phyloP scores from a whole-genome alignment of 352 stramenopile species.

The Thraustochytrium striatum region DNA sequence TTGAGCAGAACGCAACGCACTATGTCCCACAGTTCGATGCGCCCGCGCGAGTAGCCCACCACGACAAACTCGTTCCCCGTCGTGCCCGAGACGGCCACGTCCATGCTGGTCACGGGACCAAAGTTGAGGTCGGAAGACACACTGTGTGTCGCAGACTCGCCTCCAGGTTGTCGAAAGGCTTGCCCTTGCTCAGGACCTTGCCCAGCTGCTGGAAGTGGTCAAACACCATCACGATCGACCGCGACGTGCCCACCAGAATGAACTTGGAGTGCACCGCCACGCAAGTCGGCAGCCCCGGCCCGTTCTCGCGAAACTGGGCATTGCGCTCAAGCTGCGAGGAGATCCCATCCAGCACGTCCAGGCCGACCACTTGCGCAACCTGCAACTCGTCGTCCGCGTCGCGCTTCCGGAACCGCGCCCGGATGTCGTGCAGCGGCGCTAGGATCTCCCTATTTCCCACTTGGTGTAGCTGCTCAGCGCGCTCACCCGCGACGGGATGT shows the following conservation, averaged over 20 bases:
- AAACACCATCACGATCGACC: constrained; percentile 87
- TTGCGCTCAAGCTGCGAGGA: constrained; percentile 81
- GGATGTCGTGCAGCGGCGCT: constrained; percentile 51
- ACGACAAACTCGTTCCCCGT: constrained; percentile 75
- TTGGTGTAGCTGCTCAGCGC: constrained; percentile 37
- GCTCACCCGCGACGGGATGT: background rate
- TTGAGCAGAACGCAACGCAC: constrained; percentile 86
- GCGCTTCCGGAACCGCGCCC: background rate
- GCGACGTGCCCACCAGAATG: constrained; percentile 90
- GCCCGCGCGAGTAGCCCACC: constrained; percentile 83
- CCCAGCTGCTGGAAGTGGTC: constrained; percentile 91
- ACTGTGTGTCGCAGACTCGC: background rate
- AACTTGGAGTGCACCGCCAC: constrained; percentile 92
- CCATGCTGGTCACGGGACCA: constrained; percentile 75
- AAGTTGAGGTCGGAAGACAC: constrained; percentile 3
- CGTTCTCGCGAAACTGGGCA: constrained; percentile 81
- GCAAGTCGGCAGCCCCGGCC: constrained; percentile 79
- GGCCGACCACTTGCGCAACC: constrained; percentile 65
- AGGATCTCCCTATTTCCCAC: constrained; percentile 53
- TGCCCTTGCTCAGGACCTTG: constrained; percentile 70
- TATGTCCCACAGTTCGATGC: constrained; percentile 92
- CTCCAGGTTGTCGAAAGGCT: constrained; percentile 44
- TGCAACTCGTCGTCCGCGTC: background rate
- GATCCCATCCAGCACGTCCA: constrained; percentile 80
- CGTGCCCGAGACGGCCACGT: constrained; percentile 63